phyloP scores from a whole-genome alignment of 2,329 filamentous ascomycete genomes.

The Penicillium sp. region DNA sequence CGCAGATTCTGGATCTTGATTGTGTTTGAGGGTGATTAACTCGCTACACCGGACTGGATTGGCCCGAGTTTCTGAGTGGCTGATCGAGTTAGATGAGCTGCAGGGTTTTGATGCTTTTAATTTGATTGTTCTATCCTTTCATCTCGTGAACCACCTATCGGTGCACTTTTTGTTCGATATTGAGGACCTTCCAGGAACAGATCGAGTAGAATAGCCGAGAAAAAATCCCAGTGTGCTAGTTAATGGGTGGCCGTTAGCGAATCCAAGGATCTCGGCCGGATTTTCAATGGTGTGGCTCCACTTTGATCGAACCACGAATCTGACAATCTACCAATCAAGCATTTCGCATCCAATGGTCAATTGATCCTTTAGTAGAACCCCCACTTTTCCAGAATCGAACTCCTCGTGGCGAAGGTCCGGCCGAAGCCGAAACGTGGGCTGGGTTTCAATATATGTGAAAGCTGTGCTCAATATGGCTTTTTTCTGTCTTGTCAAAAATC shows the following conservation, averaged over 20 bases:
- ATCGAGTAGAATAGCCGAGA: too few species aligned
- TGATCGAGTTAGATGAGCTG: too few species aligned
- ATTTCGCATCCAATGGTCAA: background rate
- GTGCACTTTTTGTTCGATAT: too few species aligned
- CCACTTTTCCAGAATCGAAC: background rate
- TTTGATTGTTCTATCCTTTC: too few species aligned
- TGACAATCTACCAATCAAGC: background rate
- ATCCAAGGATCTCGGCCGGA: background rate
- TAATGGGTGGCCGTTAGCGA: background rate
- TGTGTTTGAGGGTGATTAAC: background rate
- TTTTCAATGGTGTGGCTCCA: background rate
- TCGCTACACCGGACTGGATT: background rate
- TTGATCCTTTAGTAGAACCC: background rate
- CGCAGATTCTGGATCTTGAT: constrained; percentile 1
- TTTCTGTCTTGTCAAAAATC: background rate
- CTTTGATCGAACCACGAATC: constrained; percentile 3
- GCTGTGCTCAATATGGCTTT: background rate
- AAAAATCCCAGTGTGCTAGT: background rate
- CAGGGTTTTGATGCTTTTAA: too few species aligned
- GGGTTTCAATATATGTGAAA: background rate
- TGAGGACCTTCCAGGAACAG: too few species aligned
- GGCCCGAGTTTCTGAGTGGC: background rate
- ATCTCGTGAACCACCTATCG: too few species aligned
- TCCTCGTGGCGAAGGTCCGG: background rate
- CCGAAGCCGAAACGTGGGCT: background rate